phyloP scores from a whole-genome alignment of 352 stramenopile genomes.

The Pythium folliculosum region DNA sequence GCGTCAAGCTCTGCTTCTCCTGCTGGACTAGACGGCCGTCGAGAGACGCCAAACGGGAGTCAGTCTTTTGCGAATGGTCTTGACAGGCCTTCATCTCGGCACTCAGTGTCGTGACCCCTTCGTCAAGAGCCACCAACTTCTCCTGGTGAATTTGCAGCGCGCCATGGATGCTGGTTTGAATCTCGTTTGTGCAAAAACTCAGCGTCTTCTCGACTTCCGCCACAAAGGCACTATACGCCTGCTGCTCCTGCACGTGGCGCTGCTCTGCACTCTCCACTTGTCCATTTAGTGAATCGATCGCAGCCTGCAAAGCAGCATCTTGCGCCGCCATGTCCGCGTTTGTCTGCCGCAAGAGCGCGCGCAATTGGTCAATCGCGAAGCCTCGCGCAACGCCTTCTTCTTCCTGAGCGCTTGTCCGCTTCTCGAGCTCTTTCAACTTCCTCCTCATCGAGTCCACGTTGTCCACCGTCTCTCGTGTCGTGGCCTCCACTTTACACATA shows the following conservation, averaged over 20 bases:
- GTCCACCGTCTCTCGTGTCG: slow-evolving; percentile 31
- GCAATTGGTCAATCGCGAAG: slow-evolving; percentile 32
- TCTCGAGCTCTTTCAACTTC: slow-evolving; percentile 7
- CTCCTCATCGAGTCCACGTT: neutral
- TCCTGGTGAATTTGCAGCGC: slow-evolving; percentile 38
- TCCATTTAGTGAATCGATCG: slow-evolving; percentile 30
- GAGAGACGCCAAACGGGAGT: slow-evolving; percentile 39
- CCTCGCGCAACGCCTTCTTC: slow-evolving; percentile 27
- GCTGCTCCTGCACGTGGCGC: slow-evolving; percentile 23
- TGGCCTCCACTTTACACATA: slow-evolving; percentile 50
- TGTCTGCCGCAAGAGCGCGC: slow-evolving; percentile 28
- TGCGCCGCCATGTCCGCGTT: slow-evolving; percentile 32
- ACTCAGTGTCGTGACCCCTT: slow-evolving; percentile 28
- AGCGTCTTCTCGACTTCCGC: slow-evolving; percentile 39
- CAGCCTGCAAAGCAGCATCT: slow-evolving; percentile 29
- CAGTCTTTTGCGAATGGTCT: slow-evolving; percentile 33
- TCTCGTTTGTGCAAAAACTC: slow-evolving; percentile 29
- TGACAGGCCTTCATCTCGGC: slow-evolving; percentile 37
- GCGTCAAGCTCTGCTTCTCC: slow-evolving; percentile 49
- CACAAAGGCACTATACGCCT: slow-evolving; percentile 31
- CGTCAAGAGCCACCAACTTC: slow-evolving; percentile 36
- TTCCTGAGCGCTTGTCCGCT: slow-evolving; percentile 10
- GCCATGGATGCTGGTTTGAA: slow-evolving; percentile 30
- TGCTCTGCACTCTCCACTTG: slow-evolving; percentile 22
- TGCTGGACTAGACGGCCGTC: slow-evolving; percentile 40